A percentile compares a stretch with the other conserved stretches of the same genome.
These are phyloP conservation scores for Aspergillus bertholletiae DNA, from an alignment of 495 filamentous ascomycete species.

Conservation along the genomic window DNA sequence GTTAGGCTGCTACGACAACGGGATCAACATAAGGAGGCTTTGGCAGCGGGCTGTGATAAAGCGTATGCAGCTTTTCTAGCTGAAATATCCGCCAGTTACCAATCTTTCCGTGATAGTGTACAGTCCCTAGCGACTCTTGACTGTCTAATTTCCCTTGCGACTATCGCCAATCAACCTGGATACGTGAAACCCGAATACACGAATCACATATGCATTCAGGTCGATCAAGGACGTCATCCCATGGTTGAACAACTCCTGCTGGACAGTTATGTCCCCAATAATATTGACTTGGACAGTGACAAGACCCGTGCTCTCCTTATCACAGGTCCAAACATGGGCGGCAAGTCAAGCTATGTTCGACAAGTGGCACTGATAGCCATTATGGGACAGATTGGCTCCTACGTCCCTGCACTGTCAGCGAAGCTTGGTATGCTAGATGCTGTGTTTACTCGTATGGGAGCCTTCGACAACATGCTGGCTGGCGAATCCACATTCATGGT, in stretches of 20 bases:
- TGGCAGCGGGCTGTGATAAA: slow-evolving; percentile 88
- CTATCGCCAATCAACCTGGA: slow-evolving; percentile 78
- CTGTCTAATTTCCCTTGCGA: slow-evolving; percentile 81
- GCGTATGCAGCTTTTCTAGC: slow-evolving; percentile 69
- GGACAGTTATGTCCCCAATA: slow-evolving; percentile 88
- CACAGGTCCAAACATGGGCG: slow-evolving; percentile 98
- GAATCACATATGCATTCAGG: slow-evolving; percentile 62
- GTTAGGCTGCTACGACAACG: slow-evolving; percentile 77
- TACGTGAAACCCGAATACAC: slow-evolving; percentile 86
- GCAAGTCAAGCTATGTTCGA: slow-evolving; percentile 92
- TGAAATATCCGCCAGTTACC: slow-evolving; percentile 77
- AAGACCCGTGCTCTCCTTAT: slow-evolving; percentile 75
- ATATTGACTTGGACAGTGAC: slow-evolving; percentile 62
- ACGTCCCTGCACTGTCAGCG: slow-evolving; percentile 78
- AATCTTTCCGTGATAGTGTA: slow-evolving; percentile 82
- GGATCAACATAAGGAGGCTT: slow-evolving; percentile 90
- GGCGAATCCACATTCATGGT: slow-evolving; percentile 98
- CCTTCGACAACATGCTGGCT: slow-evolving; percentile 92
- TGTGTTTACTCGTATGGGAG: slow-evolving; percentile 95
- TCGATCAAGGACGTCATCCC: slow-evolving; percentile 81
- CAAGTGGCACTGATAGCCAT: slow-evolving; percentile 88
- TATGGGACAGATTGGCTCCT: slow-evolving; percentile 92
- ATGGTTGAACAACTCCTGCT: slow-evolving; percentile 93
- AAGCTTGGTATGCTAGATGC: slow-evolving; percentile 80
- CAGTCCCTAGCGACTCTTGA: slow-evolving; percentile 84